These are phyloP conservation scores for Magnolia kwangsiensis DNA, from an alignment of 164 flowering plant genomes.

Conservation along the genomic window DNA sequence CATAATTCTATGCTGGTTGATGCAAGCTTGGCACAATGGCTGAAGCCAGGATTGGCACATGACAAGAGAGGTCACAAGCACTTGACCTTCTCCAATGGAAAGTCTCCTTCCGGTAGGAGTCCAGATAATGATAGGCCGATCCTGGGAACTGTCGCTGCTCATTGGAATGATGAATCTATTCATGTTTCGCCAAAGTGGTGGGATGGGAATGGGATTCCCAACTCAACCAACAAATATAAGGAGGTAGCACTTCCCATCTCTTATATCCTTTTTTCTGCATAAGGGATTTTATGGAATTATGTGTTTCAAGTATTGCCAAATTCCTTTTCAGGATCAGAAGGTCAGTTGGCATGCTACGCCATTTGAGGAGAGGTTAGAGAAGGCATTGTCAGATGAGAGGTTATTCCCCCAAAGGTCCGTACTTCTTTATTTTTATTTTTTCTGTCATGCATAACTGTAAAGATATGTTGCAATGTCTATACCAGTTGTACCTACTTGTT, in stretches of 20 bases:
- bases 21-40: conserved; percentile 58
- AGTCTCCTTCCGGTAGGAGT: conserved; percentile 25
- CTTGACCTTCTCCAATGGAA: conserved; percentile 18
- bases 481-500: too few relatives aligned
- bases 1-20: conserved; percentile 24
- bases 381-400: conserved; percentile 83
- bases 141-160: conserved; percentile 75
- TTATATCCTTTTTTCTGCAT: neutral
- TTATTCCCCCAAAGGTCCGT: conserved; percentile 54
- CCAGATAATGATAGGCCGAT: conserved; percentile 68
- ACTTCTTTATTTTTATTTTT: neutral
- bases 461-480: too few relatives aligned
- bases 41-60: conserved; percentile 35
- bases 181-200: conserved; percentile 58
- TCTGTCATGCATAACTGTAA: neutral
- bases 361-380: conserved; percentile 90
- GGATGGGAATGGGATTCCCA: conserved; percentile 98
- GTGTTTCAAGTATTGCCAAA: neutral
- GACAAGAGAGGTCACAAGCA: conserved; percentile 17
- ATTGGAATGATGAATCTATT: conserved; percentile 63
- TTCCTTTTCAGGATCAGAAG: conserved; percentile 73
- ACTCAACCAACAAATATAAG: conserved; percentile 90
- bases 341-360: conserved; percentile 99
- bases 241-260: conserved; percentile 48
- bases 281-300: neutral